Conservation (phyloP, 345 rosid species). For the Eucalyptus curtisii region DNA sequence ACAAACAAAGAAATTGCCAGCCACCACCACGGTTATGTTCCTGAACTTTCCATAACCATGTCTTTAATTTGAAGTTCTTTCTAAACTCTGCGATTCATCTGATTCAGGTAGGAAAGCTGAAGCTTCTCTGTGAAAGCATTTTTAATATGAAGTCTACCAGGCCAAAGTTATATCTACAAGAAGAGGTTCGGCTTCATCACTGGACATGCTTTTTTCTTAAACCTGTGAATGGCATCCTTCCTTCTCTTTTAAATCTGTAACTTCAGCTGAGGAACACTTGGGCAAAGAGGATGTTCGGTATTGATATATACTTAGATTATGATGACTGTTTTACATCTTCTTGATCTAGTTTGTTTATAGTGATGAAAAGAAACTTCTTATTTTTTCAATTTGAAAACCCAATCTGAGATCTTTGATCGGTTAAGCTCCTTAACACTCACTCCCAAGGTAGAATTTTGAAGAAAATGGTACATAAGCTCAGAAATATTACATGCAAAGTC, state of each 20-base stretch:
- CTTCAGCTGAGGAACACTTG: background rate
- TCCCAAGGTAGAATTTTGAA: background rate
- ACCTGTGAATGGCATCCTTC: background rate
- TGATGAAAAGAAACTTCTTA: background rate
- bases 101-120: constrained; percentile 74
- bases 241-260: background rate
- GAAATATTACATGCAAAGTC: background rate
- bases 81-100: background rate
- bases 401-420: background rate
- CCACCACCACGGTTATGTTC: constrained; percentile 56
- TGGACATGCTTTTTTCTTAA: background rate
- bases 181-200: constrained; percentile 36
- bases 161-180: constrained; percentile 52
- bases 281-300: background rate
- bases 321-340: background rate
- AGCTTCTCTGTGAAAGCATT: constrained; percentile 66
- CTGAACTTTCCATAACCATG: background rate
- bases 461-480: background rate
- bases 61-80: background rate
- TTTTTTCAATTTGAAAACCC: background rate
- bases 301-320: background rate
- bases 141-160: constrained; percentile 52
- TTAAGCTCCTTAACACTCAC: background rate
- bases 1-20: constrained; percentile 73
- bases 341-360: background rate